Conservation (phyloP, 2,329 filamentous ascomycete species). For the Fusarium tricinctum region DNA sequence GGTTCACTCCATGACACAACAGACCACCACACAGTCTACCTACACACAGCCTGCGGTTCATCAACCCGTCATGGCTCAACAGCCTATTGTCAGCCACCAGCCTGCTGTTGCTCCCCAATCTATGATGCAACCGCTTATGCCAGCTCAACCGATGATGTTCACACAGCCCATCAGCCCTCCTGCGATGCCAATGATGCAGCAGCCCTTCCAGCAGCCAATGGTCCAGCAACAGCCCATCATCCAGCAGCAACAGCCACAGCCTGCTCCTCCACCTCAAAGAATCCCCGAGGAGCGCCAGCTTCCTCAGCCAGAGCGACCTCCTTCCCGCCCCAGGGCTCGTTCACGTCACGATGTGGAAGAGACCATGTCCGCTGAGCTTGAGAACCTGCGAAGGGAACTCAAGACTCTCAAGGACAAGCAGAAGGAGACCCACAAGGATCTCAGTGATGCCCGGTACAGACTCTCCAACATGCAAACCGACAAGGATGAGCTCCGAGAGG, state of each 20-base stretch:
- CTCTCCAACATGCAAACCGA: constrained; percentile 46
- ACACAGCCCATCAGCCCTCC: constrained; percentile 35
- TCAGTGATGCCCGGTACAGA: constrained; percentile 44
- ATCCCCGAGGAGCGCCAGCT: constrained; percentile 40
- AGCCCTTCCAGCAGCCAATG: constrained; percentile 25
- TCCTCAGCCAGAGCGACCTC: constrained; percentile 29
- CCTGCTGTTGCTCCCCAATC: constrained; percentile 39
- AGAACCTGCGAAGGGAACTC: constrained; percentile 44
- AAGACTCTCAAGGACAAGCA: constrained; percentile 42
- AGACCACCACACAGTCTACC: constrained; percentile 24
- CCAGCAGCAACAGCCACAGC: constrained; percentile 34
- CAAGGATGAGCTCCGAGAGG: constrained; percentile 47
- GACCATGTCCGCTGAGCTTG: constrained; percentile 41
- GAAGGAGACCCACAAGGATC: constrained; percentile 43
- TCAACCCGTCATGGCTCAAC: constrained; percentile 34
- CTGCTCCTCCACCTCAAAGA: constrained; percentile 20
- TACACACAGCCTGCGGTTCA: constrained; percentile 37
- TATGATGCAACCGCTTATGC: constrained; percentile 38
- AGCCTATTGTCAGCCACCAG: constrained; percentile 29
- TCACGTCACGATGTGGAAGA: constrained; percentile 44
- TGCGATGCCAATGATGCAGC: constrained; percentile 31
- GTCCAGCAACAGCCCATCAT: constrained; percentile 33
- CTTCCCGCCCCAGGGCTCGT: constrained; percentile 33
- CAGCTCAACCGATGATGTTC: constrained; percentile 27
- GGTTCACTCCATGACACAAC: constrained; percentile 32